A percentile compares a stretch with the other conserved stretches of the same genome.
phyloP scores from a whole-genome alignment of 1,284 basidiomycete genomes.

The Microbotryomycetes sp. region DNA sequence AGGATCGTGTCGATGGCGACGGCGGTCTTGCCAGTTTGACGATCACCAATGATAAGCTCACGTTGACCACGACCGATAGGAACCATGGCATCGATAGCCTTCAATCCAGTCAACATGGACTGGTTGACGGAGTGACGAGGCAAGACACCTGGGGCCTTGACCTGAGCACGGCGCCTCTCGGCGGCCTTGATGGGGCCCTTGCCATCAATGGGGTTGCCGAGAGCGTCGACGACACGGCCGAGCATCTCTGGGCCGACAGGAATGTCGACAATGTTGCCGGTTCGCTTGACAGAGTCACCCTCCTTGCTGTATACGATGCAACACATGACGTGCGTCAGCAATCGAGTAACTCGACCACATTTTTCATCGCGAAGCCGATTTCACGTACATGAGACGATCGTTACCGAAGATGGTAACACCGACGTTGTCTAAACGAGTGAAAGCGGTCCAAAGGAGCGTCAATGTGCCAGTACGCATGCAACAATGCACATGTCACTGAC shows the following conservation, averaged over 20 bases:
- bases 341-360: neutral
- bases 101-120: slow-evolving; percentile 99
- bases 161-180: slow-evolving; percentile 89
- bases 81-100: slow-evolving; percentile 99
- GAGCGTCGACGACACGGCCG: slow-evolving; percentile 97
- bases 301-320: slow-evolving; percentile 67
- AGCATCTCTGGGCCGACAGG: slow-evolving; percentile 93
- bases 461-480: neutral
- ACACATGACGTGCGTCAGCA: neutral
- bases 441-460: neutral
- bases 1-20: slow-evolving; percentile 99
- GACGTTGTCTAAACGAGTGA: slow-evolving; percentile 37
- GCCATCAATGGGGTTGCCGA: slow-evolving; percentile 98
- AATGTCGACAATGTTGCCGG: slow-evolving; percentile 98
- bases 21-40: slow-evolving; percentile 99
- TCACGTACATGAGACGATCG: slow-evolving; percentile 63
- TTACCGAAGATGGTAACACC: slow-evolving; percentile 99
- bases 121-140: slow-evolving; percentile 99
- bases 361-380: neutral
- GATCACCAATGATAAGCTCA: slow-evolving; percentile 99
- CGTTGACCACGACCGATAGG: slow-evolving; percentile 99
- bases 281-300: slow-evolving; percentile 99
- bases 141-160: slow-evolving; percentile 98
- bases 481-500: slow-evolving; percentile 54
- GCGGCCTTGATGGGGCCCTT: slow-evolving; percentile 92